A percentile compares a stretch with the other conserved stretches of the same genome.
These are phyloP conservation scores for Chlorella ohadii DNA, from an alignment of 139 green algal genomes.

Conservation along the genomic window DNA sequence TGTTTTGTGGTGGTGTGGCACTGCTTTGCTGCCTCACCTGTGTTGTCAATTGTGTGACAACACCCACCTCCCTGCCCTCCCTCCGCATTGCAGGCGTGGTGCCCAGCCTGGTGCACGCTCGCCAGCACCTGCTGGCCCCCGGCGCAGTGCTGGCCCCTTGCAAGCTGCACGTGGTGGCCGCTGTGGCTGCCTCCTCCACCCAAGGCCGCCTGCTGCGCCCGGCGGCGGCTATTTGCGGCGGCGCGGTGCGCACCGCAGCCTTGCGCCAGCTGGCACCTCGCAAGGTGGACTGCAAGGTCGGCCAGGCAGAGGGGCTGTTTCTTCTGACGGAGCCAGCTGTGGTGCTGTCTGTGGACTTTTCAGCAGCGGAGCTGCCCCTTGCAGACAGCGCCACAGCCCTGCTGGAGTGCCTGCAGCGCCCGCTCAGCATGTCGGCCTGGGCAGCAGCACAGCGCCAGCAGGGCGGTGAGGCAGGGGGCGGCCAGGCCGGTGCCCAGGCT, in stretches of 20 bases:
- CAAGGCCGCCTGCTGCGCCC: conserved; percentile 5
- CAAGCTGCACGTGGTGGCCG: not conserved
- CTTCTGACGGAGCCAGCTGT: not conserved
- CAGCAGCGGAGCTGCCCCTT: not conserved
- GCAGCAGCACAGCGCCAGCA: not conserved
- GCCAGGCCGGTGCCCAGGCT: not conserved
- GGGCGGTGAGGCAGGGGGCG: not conserved
- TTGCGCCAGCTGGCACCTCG: conserved; percentile 10
- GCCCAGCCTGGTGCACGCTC: not conserved
- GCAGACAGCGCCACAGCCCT: conserved; percentile 1
- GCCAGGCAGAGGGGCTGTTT: not conserved
- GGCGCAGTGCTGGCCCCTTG: not conserved
- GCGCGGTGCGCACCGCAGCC: not conserved
- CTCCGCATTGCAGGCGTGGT: not conserved
- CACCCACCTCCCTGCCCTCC: not conserved
- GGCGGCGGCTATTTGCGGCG: not conserved
- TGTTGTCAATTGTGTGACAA: too few relatives aligned
- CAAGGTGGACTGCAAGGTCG: conserved; percentile 4
- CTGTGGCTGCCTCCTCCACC: not conserved
- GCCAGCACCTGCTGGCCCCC: conserved; percentile 8
- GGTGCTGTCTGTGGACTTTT: not conserved
- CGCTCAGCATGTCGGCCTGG: not conserved
- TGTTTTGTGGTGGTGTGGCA: too few relatives aligned
- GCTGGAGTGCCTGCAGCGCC: conserved; percentile 1
- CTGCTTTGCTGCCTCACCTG: too few relatives aligned